Percentiles rank a stretch among this genome's conserved stretches.
These are phyloP conservation scores for Arthrobotrys musiformis DNA, from an alignment of 2,329 filamentous ascomycete species.

Conservation along the genomic window DNA sequence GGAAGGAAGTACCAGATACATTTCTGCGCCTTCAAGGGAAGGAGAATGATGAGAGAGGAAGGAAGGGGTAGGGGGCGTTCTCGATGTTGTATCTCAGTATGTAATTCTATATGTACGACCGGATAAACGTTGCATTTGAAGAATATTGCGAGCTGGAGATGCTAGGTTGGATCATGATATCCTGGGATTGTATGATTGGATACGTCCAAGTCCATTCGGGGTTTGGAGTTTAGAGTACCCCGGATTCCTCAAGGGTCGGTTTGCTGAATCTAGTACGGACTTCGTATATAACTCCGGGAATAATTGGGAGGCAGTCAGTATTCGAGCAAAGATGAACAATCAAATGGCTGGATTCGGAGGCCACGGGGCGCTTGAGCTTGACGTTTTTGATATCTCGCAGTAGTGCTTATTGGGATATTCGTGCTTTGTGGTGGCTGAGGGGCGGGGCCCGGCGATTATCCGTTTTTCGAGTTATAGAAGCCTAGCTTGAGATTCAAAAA, in stretches of 20 bases:
- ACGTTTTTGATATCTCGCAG: slow-evolving; percentile 30
- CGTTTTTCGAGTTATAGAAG: not conserved
- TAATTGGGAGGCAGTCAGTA: not conserved
- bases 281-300: not conserved
- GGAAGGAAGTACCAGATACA: slow-evolving; percentile 38
- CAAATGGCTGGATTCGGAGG: not conserved
- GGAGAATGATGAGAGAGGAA: too few species aligned
- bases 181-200: not conserved
- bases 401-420: slow-evolving; percentile 32
- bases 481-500: not conserved
- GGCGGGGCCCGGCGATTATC: slow-evolving; percentile 4
- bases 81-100: slow-evolving; percentile 3
- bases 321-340: not conserved
- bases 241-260: slow-evolving; percentile 12
- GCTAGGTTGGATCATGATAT: not conserved
- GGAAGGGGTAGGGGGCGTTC: not conserved
- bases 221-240: slow-evolving; percentile 4
- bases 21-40: not conserved
- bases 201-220: not conserved
- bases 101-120: not conserved
- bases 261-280: not conserved
- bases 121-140: slow-evolving; percentile 17
- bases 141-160: slow-evolving; percentile 14
- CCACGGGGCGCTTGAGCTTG: slow-evolving; percentile 11
- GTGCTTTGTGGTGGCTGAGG: slow-evolving; percentile 15